Evolutionary conservation across 192 early-diverging fungal species (phyloP).

Genomic region (Backusella circina): DNA sequence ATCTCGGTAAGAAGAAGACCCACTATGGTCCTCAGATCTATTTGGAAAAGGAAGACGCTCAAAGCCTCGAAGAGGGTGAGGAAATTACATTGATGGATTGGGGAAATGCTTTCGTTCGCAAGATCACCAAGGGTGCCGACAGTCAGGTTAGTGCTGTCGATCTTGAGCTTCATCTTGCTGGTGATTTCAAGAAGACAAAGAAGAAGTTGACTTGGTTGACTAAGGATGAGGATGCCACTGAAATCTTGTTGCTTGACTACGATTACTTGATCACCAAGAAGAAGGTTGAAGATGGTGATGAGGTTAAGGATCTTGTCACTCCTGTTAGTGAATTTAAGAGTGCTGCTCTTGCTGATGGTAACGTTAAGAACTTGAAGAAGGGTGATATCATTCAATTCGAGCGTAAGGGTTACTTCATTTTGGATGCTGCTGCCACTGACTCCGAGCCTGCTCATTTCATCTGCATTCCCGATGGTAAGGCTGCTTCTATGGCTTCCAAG

Average conservation of each 20-base stretch:
- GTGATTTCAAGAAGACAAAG: conserved; percentile 98
- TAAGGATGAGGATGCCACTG: conserved; percentile 56
- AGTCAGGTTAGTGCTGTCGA: conserved; percentile 57
- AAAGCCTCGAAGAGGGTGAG: conserved; percentile 75
- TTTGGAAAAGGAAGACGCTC: conserved; percentile 86
- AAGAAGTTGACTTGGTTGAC: conserved; percentile 98
- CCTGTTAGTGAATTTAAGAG: conserved; percentile 80
- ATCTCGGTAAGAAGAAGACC: conserved; percentile 84
- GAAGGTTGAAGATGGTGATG: conserved; percentile 92
- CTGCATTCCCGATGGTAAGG: conserved; percentile 91
- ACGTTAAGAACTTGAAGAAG: conserved; percentile 46
- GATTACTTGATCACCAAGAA: conserved; percentile 98
- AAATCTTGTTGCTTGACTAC: conserved; percentile 80
- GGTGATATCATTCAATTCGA: conserved; percentile 96
- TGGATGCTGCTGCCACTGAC: conserved; percentile 61
- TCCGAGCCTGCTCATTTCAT: conserved; percentile 66
- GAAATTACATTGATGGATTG: conserved; percentile 99
- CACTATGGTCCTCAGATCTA: conserved; percentile 73
- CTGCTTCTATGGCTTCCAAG: conserved; percentile 65
- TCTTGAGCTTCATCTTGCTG: conserved; percentile 80
- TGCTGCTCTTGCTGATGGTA: conserved; percentile 63
- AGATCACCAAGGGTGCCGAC: conserved; percentile 53
- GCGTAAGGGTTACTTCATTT: conserved; percentile 93
- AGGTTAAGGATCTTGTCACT: conserved; percentile 78
- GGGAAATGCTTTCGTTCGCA: conserved; percentile 93